Conservation (phyloP, 306 rosid species). For the Pueraria montana region DNA sequence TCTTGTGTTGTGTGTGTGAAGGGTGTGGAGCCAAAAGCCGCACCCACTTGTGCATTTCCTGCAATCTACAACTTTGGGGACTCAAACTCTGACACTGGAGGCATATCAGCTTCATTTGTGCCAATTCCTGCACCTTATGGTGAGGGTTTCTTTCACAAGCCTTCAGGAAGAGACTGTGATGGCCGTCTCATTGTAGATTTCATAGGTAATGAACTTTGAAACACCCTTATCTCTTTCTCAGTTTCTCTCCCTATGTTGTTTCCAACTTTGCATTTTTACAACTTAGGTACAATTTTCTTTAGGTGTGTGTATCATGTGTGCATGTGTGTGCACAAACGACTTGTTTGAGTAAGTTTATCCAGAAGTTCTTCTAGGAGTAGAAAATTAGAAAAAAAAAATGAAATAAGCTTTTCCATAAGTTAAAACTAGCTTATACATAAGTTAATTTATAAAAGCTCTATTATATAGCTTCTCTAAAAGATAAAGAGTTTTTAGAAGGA, state of each 20-base stretch:
- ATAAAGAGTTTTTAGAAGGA: no score
- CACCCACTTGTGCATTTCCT: conserved; percentile 71
- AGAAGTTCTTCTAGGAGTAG: no score
- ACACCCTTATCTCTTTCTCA: neutral
- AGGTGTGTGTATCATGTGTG: neutral
- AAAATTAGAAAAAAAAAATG: no score
- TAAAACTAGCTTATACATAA: no score
- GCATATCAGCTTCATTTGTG: conserved; percentile 83
- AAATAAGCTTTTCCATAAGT: no score
- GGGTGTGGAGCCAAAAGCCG: conserved; percentile 38
- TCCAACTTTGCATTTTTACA: no score
- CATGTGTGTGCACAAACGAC: neutral
- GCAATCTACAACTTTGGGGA: conserved; percentile 96
- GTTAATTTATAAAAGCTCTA: no score
- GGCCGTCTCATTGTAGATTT: conserved; percentile 92
- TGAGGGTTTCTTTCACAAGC: conserved; percentile 71
- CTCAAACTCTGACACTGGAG: conserved; percentile 97
- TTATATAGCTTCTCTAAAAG: no score
- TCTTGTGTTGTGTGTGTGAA: conserved; percentile 47
- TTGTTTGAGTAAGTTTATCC: no score
- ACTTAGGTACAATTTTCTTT: neutral
- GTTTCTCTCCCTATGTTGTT: neutral
- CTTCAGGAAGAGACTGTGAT: conserved; percentile 81
- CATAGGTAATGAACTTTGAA: conserved; percentile 61
- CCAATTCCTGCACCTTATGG: conserved; percentile 85